Evolutionary conservation across 306 rosid species (phyloP).

Genomic region (Vigna trinervia): DNA sequence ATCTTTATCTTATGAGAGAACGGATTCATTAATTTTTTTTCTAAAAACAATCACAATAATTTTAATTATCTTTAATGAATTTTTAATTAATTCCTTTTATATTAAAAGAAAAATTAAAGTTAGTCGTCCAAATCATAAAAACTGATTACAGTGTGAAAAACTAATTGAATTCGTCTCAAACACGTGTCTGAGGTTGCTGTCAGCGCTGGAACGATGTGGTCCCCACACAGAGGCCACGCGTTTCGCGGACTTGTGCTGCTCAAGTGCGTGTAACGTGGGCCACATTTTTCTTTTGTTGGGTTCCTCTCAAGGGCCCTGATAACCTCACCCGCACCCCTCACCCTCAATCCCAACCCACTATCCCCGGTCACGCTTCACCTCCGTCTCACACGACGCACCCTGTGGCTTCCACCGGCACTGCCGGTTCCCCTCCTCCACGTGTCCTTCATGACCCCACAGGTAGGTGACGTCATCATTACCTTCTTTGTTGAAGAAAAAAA

Average conservation of each 20-base stretch:
- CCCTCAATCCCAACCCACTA: slow-evolving; percentile 48
- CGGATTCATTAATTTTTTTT: too few species aligned
- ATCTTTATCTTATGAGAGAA: too few species aligned
- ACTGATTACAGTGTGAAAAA: too few species aligned
- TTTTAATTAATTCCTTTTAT: too few species aligned
- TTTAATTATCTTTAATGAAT: too few species aligned
- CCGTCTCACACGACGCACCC: neutral
- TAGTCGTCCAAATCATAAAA: too few species aligned
- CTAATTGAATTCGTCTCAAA: too few species aligned
- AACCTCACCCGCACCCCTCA: slow-evolving; percentile 43
- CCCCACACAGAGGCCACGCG: slow-evolving; percentile 73
- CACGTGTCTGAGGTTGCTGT: slow-evolving; percentile 61
- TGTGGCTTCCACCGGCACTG: neutral
- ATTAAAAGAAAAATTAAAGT: too few species aligned
- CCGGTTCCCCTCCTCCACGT: slow-evolving; percentile 54
- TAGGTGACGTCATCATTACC: slow-evolving; percentile 56
- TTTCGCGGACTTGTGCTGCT: slow-evolving; percentile 50
- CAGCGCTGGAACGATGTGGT: slow-evolving; percentile 46
- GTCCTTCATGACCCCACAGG: slow-evolving; percentile 49
- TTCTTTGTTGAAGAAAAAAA: slow-evolving; percentile 23
- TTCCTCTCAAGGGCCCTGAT: slow-evolving; percentile 29
- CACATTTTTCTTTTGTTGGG: slow-evolving; percentile 39
- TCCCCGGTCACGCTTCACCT: slow-evolving; percentile 25
- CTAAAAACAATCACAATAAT: too few species aligned
- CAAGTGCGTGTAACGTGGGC: slow-evolving; percentile 80